Base-by-base conservation (phyloP, 1,284 basidiomycete species). In the Neolentinus lepideus region DNA sequence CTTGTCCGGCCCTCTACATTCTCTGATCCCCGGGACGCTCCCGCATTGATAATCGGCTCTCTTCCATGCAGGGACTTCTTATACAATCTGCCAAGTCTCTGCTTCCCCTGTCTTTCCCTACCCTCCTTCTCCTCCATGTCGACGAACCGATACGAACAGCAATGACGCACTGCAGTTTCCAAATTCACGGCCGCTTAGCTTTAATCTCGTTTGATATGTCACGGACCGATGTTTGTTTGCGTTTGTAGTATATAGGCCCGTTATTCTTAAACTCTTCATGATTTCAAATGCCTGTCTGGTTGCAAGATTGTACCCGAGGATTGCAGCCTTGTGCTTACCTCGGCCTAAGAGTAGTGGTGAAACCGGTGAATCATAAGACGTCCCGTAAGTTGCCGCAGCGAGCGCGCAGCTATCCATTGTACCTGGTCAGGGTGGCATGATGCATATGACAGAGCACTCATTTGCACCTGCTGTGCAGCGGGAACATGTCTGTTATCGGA, bases 1-100 rank as follows among this genome's bases (percentile, higher is more conserved):
- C 25, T 38, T 21, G 47, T 29, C 14, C 45, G 29, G 55, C 58
- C 55, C 56, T 35, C 46, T 36, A 29, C 43, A 29, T 16, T 47
- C 27, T 54, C 25, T 9, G 12, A 19, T 25, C 58, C 56, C 58
- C 58, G 66, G 57, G 52, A 64, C 63, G 65, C 58, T 51, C 65
- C 68, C 66, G 58, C 59, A 51, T 52, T n/a, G 43, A 50, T 50
- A 26, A 24, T 50, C 27, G 47, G 47, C n/a, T 50, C 47, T 50
- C 38, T n/a, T 59, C 52, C 60, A 51, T 56, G 33, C 35, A 38
- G 43, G 35, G 25, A 56, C 56, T 58, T 46, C 47, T 50, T 36
- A 54, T 50, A 27, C n/a, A n/a, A n/a, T n/a, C n/a, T 31, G 53
- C 21, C 43, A 46, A 48, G 56, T 21, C 27, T 8, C 16, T 50